Conservation (phyloP, 495 filamentous ascomycete species). For the Talaromyces nanjingensis region DNA sequence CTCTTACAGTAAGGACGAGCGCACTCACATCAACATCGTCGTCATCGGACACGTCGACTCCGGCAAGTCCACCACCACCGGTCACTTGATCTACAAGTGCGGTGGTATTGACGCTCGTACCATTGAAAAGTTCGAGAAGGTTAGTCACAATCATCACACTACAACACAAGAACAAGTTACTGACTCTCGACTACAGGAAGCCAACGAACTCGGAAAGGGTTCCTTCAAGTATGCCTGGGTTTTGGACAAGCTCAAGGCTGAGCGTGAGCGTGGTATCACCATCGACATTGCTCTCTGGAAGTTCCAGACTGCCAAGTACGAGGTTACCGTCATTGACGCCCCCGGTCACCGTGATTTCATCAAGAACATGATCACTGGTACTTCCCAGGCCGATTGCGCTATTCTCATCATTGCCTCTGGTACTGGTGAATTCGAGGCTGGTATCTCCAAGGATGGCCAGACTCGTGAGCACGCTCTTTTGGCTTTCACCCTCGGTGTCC, state of each 20-base stretch:
- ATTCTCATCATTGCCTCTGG: conserved; percentile 99
- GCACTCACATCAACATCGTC: conserved; percentile 92
- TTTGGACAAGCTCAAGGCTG: conserved; percentile 99
- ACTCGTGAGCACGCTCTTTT: conserved; percentile 99
- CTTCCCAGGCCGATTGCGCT: conserved; percentile 98
- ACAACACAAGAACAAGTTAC: conserved; percentile 7
- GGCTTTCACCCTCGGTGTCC: conserved; percentile 99
- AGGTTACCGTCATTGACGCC: conserved; percentile 99
- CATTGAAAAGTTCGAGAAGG: conserved; percentile 99
- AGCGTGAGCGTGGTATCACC: conserved; percentile 99
- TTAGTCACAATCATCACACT: conserved; percentile 36
- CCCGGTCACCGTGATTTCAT: conserved; percentile 99
- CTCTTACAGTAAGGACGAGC: conserved; percentile 65
- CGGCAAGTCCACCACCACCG: conserved; percentile 97
- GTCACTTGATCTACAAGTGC: conserved; percentile 99
- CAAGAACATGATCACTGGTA: conserved; percentile 99
- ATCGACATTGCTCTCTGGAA: conserved; percentile 99
- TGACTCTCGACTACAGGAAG: conserved; percentile 63
- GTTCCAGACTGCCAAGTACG: conserved; percentile 97
- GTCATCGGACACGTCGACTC: conserved; percentile 99
- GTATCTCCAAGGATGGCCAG: conserved; percentile 99
- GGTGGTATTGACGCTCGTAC: conserved; percentile 99
- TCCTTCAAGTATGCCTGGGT: conserved; percentile 99
- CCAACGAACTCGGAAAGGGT: conserved; percentile 98
- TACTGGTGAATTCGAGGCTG: conserved; percentile 99